Base-by-base conservation (phyloP, 805 yeast species). In the Candida yuanshanica region DNA sequence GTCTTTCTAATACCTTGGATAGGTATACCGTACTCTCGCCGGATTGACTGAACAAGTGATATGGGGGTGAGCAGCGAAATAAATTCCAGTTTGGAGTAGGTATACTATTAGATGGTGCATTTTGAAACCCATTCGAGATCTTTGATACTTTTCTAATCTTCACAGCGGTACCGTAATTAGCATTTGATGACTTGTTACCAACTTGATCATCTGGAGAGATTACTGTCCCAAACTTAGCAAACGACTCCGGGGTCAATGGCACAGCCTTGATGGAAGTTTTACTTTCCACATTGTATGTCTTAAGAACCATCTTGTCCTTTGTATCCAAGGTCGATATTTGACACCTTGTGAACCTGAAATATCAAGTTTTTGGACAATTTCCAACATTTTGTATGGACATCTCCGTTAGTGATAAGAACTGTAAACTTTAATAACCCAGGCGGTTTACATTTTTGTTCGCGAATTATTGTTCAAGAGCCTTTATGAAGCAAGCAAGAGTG, bases 161-260 rank as follows among this genome's bases (percentile, higher is more conserved):
- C 5, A 75, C 68, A 2, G 97, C 97, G 2, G 97, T 90, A n/a
- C 97, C 97, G 56, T 90, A 89, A 63, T 90, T 90, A 5, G 96
- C 97, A 17, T 73, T 63, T 5, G 73, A 57, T 24, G 70, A 59
- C 29, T 60, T 55, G 37, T 70, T 64, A 21, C 37, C 56, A 22
- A 85, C 67, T 60, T 86, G 95, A 52, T 87, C 84, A 45, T 75
- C 76, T 4, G 95, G 85, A 21, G 93, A 83, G 33, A 89, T 75
- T 10, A 86, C 79, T 1, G 83, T 77, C 2, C 97, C 97, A 58
- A 70, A 89, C 3, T 70, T 69, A 1, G 74, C 73, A 55, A 87
- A 89, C 1, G 72, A 57, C 27, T 72, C 77, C 0, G 89, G 89
- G 0, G 91, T 79, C 36, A 88, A 59, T 2, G 75, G 76, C 35